Base-by-base conservation (phyloP, 179 eudicot genomes). In the Nepenthes alata region DNA sequence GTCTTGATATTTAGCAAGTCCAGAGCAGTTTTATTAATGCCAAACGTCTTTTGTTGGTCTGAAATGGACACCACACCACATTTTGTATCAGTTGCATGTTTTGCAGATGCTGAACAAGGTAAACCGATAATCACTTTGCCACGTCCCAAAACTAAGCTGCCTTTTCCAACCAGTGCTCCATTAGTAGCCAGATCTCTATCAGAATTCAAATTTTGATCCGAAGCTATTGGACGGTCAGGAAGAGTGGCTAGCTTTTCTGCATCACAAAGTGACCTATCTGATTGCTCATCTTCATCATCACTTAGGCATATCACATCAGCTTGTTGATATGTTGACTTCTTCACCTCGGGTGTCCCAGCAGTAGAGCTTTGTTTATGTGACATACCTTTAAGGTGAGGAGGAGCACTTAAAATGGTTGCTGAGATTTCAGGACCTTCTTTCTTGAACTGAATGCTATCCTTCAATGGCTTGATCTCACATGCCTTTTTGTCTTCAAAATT, bases 261-360 rank as follows among this genome's bases (percentile, higher is more conserved):
- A 68, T 55, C 69, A 67, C 72, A 38, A 60, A 11, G 57, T 68
- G 72, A 63, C 41, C n/a, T 61, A 65, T 71, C 66, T 52, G 76
- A 71, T 61, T 70, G 78, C 57, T 83, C 90, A 63, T 63, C 86
- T 68, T 89, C 98, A 62, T 87, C 97, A 78, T 90, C 98, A 69
- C 90, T 86, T 11, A 85, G 84, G 71, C 88, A 75, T 62, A 87
- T 85, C 68, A 90, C 63, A 67, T 80, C 78, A 69, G 58, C 76
- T 58, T 68, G 77, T 53, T 64, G 82, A 72, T 48, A 60, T 39
- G 74, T 73, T 48, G 81, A 56, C 54, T 66, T 69, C 71, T 71
- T 74, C 48, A 58, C 50, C 64, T 77, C 77, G 69, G 65, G 48
- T 56, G 60, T 78, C 60, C 47, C 55, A 38, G 37, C 45, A 53